Evolutionary conservation across 1,284 basidiomycete genomes (phyloP).

Genomic region (Neolentinus lepideus): DNA sequence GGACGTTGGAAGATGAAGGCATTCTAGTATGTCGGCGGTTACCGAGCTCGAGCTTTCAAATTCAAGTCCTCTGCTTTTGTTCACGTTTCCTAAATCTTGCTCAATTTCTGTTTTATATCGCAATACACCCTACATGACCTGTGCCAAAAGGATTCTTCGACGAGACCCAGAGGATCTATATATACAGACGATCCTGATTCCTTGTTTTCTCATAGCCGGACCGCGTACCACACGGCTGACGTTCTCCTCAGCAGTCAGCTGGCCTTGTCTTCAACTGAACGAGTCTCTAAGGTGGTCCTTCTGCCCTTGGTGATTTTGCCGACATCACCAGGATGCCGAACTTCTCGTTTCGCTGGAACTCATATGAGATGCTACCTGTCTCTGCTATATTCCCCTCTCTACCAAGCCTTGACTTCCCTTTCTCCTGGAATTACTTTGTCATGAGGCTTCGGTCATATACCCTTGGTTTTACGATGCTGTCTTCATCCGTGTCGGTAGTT

Average conservation of each 20-base stretch:
- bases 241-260: not conserved
- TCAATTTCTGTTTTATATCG: no score
- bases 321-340: not conserved
- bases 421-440: not conserved
- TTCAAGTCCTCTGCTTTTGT: no score
- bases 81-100: no score
- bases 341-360: not conserved
- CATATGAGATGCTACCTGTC: no score
- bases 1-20: slow-evolving; percentile 8
- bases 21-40: not conserved
- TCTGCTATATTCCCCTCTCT: no score
- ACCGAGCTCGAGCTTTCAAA: no score
- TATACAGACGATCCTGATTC: not conserved
- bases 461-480: slow-evolving; percentile 3
- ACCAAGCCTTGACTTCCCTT: not conserved
- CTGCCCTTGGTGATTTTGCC: not conserved
- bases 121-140: no score
- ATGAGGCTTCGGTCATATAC: not conserved
- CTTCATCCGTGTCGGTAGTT: slow-evolving; percentile 7
- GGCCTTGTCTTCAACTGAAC: not conserved
- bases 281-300: not conserved
- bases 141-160: no score
- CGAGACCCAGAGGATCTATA: no score
- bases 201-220: not conserved
- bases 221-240: not conserved